Evolutionary conservation across 73 alveolate species (phyloP), one percentile per base, ranked within the genome.

Genomic region (Stentor roeselii): DNA sequence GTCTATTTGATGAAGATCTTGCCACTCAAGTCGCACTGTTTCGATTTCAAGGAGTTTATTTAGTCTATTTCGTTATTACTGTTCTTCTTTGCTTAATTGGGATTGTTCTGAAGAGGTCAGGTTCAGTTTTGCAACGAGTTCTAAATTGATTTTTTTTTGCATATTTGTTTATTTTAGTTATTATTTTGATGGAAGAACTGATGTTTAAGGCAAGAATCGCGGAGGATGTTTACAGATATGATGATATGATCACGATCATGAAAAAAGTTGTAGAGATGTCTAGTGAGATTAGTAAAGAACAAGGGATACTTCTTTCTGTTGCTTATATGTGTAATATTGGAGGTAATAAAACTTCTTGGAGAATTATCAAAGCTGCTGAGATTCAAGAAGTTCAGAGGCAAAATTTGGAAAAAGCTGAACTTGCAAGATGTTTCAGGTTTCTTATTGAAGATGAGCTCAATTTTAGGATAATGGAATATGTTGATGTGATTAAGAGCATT

Each of bases 301-400:
- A 60, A 35, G n/a, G 92, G 36, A 87, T 83, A 50, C 38, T 87
- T 76, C 78, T 92, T 74, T 86, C 94, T 30, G 92, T 89, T 50
- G 97, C 95, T 42, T 92, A 86, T 87, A 92, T 90, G 89, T 82
- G 87, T 78, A 59, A 91, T 60, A 95, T 92, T 61, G 89, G 94
- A 39, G 87, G 84, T 15, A 60, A 95, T 42, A 75, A 94, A 38
- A 87, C 82, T 80, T 95, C 90, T 0, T 86, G 93, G 93, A 40
- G 92, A n/a, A 39, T 86, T 36, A 76, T 86, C 21, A 61, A 50
- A 58, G 90, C 90, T 3, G 60, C 60, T 0, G 94, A 82, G 76
- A 78, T 59, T 59, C 39, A 78, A 50, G 78, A 39, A 39, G 75
- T 42, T n/a, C 32, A 27, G 35, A 35, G 42, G 21, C 82, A 36